Percentiles rank a stretch among this genome's conserved stretches.
phyloP scores from a whole-genome alignment of 352 stramenopile species.

The Pythium dissotocum region DNA sequence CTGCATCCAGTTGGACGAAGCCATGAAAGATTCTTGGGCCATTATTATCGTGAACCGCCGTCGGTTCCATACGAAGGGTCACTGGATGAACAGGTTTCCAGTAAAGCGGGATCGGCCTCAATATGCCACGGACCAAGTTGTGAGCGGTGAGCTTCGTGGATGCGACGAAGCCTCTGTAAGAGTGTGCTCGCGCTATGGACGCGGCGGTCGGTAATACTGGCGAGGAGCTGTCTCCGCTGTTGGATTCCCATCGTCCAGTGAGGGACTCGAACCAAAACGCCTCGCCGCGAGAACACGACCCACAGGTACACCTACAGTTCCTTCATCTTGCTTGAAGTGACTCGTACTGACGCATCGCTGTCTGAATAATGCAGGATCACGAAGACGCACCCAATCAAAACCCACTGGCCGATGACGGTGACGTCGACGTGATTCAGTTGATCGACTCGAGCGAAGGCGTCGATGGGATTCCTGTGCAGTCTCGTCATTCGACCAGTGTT shows the following conservation, averaged over 20 bases:
- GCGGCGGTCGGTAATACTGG: background rate
- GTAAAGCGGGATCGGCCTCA: background rate
- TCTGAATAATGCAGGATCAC: background rate
- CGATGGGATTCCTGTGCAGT: background rate
- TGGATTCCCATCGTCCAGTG: background rate
- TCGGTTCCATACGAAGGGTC: background rate
- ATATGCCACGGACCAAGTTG: background rate
- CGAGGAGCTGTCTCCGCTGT: background rate
- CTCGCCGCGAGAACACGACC: background rate
- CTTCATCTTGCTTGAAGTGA: background rate
- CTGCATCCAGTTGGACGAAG: background rate
- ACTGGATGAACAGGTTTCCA: background rate
- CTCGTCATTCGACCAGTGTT: background rate
- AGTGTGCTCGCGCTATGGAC: background rate
- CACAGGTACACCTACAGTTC: background rate
- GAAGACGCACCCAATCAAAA: background rate
- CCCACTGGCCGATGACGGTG: background rate
- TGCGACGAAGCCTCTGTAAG: background rate
- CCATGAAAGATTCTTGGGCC: background rate
- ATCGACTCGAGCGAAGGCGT: background rate
- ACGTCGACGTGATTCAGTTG: constrained; percentile 10
- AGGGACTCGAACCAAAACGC: background rate
- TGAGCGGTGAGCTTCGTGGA: background rate
- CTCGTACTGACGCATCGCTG: no score
- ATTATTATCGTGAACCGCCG: constrained; percentile 1